Base-by-base conservation (phyloP, 768 basidiomycete species). In the Boletus subcaerulescens region DNA sequence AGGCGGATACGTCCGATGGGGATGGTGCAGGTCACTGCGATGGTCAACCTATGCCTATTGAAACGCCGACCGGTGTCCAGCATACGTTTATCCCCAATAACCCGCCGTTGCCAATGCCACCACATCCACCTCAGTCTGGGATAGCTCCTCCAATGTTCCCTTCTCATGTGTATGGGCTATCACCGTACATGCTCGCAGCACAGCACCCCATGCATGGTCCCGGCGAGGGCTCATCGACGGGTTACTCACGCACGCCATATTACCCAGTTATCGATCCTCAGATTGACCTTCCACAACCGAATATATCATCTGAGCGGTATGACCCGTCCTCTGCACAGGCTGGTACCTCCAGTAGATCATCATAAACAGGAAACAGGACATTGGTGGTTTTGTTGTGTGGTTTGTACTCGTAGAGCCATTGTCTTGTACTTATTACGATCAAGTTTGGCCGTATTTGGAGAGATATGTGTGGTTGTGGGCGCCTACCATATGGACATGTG, bases 181-280 rank as follows among this genome's bases (percentile, higher is more conserved):
- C 69, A 8, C 43, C 65, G n/a, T 71, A 71, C 49, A 45, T 71
- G 3, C 57, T 69, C 24, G 58, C 56, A 15, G 32, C 62, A 22
- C 68, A 63, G 47, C 67, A 58, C 40, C 12, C 57, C 33, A 44
- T 62, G 24, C 65, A 65, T 26, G 50, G 48, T 29, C 48, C 58
- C 3, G 51, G 60, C 8, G 64, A 59, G 65, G 73, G 60, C 36
- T 65, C 56, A 7, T 63, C 67, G 58, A 24, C 62, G 52, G 54
- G 65, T 51, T 60, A 68, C 43, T 50, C 68, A 2, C 67, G 68
- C 31, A 45, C 58, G 3, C 39, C 63, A 53, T 77, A 77, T 53
- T 77, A 74, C 56, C 73, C 76, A 1, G 68, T 71, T 14, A 75
- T 77, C 45, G 76, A 77, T 58, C 74, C 76, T 17, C 70, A 67